Evolutionary conservation across 495 filamentous ascomycete genomes (phyloP).

Genomic region (Neurospora tetraspora): DNA sequence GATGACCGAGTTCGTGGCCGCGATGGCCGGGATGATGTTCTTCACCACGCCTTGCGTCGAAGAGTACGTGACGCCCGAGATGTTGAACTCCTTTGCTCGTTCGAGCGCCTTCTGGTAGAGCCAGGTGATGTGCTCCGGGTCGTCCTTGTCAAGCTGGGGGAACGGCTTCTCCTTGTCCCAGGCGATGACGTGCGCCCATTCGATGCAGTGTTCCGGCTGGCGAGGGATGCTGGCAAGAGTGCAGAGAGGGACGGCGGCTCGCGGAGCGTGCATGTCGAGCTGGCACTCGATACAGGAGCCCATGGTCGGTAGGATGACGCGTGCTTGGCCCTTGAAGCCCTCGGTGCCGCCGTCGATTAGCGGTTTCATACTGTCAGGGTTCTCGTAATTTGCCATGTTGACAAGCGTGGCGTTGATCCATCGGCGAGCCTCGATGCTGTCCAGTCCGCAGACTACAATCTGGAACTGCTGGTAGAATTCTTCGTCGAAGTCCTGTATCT

Average conservation of each 20-base stretch:
- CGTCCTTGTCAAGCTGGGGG: constrained; percentile 77
- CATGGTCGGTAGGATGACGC: constrained; percentile 84
- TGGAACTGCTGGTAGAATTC: constrained; percentile 98
- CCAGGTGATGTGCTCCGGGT: constrained; percentile 96
- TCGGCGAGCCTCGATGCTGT: constrained; percentile 90
- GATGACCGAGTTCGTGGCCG: constrained; percentile 93
- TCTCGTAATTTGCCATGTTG: constrained; percentile 65
- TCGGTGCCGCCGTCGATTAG: constrained; percentile 96
- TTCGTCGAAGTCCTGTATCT: constrained; percentile 95
- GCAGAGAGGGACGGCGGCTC: constrained; percentile 89
- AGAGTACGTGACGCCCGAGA: constrained; percentile 88
- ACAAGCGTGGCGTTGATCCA: constrained; percentile 97
- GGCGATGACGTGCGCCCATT: constrained; percentile 88
- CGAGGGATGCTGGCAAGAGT: constrained; percentile 94
- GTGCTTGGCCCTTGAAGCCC: constrained; percentile 95
- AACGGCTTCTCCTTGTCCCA: constrained; percentile 56
- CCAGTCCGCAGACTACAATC: constrained; percentile 87
- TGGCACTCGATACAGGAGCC: constrained; percentile 98
- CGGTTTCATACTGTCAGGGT: constrained; percentile 75
- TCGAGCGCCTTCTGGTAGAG: constrained; percentile 76
- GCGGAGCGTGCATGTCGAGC: constrained; percentile 92
- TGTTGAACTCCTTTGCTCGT: constrained; percentile 81
- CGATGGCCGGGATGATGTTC: constrained; percentile 98
- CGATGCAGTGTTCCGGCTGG: constrained; percentile 96
- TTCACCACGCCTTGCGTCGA: constrained; percentile 97